Evolutionary conservation across 1,139 yeast species (phyloP).

Genomic region (Suhomyces coccinellae): DNA sequence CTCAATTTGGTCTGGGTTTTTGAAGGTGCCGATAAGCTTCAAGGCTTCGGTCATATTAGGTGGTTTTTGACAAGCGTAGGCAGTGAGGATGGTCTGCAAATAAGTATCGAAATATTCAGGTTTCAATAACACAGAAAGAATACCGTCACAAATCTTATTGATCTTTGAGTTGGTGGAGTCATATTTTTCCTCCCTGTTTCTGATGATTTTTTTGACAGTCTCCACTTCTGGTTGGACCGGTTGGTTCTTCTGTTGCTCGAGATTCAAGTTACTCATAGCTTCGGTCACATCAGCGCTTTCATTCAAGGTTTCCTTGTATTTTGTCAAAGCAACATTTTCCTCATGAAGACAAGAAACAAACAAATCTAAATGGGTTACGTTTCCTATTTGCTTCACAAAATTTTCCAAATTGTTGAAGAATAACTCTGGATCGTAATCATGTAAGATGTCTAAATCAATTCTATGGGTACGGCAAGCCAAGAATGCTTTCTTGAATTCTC

Average conservation of each 20-base stretch:
- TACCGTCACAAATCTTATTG: constrained; percentile 72
- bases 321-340: constrained; percentile 82
- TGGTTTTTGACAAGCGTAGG: constrained; percentile 89
- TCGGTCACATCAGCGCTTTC: constrained; percentile 20
- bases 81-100: constrained; percentile 80
- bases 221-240: background rate
- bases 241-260: constrained; percentile 2
- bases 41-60: constrained; percentile 81
- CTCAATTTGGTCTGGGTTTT: constrained; percentile 53
- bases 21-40: constrained; percentile 52
- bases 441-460: constrained; percentile 83
- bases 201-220: constrained; percentile 24
- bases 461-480: constrained; percentile 85
- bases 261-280: constrained; percentile 4
- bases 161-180: constrained; percentile 54
- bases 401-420: constrained; percentile 63
- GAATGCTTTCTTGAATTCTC: constrained; percentile 70
- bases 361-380: constrained; percentile 77
- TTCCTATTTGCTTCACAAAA: constrained; percentile 72
- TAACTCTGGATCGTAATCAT: constrained; percentile 77
- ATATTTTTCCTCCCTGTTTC: constrained; percentile 23
- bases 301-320: constrained; percentile 70
- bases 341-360: constrained; percentile 84
- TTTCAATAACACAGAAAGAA: constrained; percentile 56
- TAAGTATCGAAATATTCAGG: constrained; percentile 59